Conservation (phyloP, 73 alveolate genomes). For the Tetrahymena thermophila region DNA sequence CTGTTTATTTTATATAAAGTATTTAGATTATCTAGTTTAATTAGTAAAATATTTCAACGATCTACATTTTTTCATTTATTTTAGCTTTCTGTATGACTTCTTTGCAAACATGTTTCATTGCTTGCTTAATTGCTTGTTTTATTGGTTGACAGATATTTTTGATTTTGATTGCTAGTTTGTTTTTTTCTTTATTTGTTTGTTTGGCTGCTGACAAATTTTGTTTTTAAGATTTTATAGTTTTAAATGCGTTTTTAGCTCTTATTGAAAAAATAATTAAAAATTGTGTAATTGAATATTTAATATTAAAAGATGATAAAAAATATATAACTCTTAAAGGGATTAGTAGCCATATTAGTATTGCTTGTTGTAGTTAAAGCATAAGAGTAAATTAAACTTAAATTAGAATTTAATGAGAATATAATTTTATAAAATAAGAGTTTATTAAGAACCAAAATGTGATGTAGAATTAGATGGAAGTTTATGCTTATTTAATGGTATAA, state of each 20-base stretch:
- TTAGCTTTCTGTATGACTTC: background rate
- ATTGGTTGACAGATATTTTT: background rate
- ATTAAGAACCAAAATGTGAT: background rate
- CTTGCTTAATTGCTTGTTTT: background rate
- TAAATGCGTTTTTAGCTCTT: background rate
- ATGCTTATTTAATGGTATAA: background rate
- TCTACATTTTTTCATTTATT: too few relatives aligned
- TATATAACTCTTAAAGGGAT: background rate
- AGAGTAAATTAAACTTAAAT: background rate
- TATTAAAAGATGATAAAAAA: background rate
- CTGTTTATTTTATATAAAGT: too few relatives aligned
- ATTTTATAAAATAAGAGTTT: background rate
- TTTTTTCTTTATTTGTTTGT: background rate
- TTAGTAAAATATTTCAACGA: too few relatives aligned
- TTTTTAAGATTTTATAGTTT: background rate
- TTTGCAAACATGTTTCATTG: too few relatives aligned
- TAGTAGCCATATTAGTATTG: background rate
- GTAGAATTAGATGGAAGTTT: background rate
- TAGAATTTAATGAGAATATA: background rate
- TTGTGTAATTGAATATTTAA: background rate
- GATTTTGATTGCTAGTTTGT: background rate
- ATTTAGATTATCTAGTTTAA: too few relatives aligned
- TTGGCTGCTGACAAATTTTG: background rate
- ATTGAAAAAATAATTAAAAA: background rate
- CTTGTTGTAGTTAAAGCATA: background rate